Conservation (phyloP, 352 stramenopile species). For the Phytophthora sp. region DNA sequence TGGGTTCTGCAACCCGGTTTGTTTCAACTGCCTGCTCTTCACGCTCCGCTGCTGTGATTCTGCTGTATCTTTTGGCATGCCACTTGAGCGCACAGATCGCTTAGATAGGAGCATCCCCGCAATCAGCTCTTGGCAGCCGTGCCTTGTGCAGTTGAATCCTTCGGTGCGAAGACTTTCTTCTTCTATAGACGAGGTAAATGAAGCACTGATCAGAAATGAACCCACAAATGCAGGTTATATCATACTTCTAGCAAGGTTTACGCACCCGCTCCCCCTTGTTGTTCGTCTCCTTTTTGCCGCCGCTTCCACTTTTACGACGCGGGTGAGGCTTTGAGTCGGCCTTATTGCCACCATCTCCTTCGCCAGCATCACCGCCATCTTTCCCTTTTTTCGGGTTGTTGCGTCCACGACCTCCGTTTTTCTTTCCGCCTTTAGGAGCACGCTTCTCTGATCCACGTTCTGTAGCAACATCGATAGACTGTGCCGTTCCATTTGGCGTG, state of each 20-base stretch:
- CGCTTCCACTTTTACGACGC: conserved; percentile 33
- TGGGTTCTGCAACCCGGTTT: conserved; percentile 13
- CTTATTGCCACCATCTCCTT: conserved; percentile 20
- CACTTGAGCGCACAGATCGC: conserved; percentile 13
- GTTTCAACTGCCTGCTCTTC: conserved; percentile 22
- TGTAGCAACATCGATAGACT: conserved; percentile 3
- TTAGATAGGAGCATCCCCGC: background rate
- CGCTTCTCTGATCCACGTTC: conserved; percentile 32
- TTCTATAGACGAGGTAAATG: conserved; percentile 35
- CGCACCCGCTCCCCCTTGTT: conserved; percentile 40
- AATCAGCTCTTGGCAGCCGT: conserved; percentile 45
- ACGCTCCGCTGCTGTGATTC: conserved; percentile 15
- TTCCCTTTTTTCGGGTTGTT: conserved; percentile 44
- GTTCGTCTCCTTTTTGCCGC: conserved; percentile 41
- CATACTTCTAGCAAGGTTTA: background rate
- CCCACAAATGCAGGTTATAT: background rate
- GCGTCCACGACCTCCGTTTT: conserved; percentile 37
- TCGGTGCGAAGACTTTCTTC: conserved; percentile 71
- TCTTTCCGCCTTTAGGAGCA: conserved; percentile 26
- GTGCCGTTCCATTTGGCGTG: conserved; percentile 14
- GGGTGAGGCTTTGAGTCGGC: conserved; percentile 33
- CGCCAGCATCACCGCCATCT: conserved; percentile 24
- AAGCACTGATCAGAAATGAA: conserved; percentile 3
- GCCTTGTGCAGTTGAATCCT: conserved; percentile 48
- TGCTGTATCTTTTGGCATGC: conserved; percentile 15